A percentile compares a stretch with the other conserved stretches of the same genome.
These are phyloP conservation scores for Lippia alba DNA, from an alignment of 305 asterid species.

Conservation along the genomic window DNA sequence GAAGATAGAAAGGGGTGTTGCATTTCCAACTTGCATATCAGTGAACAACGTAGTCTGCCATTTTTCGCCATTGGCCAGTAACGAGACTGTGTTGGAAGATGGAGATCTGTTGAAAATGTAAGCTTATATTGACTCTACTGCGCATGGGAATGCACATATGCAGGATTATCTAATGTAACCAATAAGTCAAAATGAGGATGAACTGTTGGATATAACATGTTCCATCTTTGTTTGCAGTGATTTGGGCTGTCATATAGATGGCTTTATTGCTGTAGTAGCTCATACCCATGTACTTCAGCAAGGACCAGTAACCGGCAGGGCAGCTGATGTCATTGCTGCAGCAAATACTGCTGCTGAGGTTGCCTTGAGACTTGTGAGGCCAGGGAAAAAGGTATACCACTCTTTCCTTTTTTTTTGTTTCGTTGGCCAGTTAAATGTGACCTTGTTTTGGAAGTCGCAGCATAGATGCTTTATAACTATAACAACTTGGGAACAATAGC, in stretches of 20 bases:
- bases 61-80: slow-evolving; percentile 66
- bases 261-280: slow-evolving; percentile 71
- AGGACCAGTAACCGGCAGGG: slow-evolving; percentile 61
- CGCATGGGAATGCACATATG: neutral
- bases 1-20: slow-evolving; percentile 65
- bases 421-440: neutral
- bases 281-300: slow-evolving; percentile 58
- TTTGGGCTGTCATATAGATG: slow-evolving; percentile 82
- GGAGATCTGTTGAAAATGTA: slow-evolving; percentile 77
- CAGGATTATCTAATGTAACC: neutral
- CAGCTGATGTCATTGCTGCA: slow-evolving; percentile 62
- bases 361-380: slow-evolving; percentile 61
- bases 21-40: slow-evolving; percentile 69
- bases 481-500: neutral
- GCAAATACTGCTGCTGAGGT: slow-evolving; percentile 68
- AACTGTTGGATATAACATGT: neutral
- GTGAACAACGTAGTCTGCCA: slow-evolving; percentile 65
- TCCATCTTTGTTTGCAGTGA: slow-evolving; percentile 51
- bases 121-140: slow-evolving; percentile 7
- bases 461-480: neutral
- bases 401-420: neutral
- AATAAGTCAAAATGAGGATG: neutral
- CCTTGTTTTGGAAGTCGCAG: neutral
- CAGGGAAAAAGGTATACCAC: slow-evolving; percentile 51
- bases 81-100: slow-evolving; percentile 55